Evolutionary conservation across 2,329 filamentous ascomycete species (phyloP), one percentile per base, ranked within the genome.

Genomic region (Xylaria sp.): DNA sequence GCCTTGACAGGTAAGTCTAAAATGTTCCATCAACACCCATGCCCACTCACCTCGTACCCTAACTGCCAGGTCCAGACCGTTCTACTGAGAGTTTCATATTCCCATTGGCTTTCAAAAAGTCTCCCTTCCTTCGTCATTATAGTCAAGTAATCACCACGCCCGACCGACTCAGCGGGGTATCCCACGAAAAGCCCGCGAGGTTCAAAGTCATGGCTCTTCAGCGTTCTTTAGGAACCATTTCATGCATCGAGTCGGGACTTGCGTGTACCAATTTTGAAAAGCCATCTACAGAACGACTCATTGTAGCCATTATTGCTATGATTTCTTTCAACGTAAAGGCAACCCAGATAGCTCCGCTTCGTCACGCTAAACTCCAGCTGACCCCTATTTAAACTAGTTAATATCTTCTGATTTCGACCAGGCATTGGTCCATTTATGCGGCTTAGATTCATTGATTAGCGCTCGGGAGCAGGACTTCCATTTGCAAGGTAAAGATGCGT

Each of bases 321-420:
- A 61, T 61, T 54, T 61, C 33, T 61, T 61, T 61, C 47, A 61
- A 61, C 36, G 58, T 61, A 54, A 44, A 47, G 33, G 58, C 39
- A n/a, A 53, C 45, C 22, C 4, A n/a, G 17, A 49, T 22, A 39
- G 22, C 17, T 53, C 47, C 13, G 25, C 49, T 27, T 33, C 44
- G 25, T 31, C 54, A 44, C 54, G 33, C 31, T n/a, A 44, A 36
- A 44, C 31, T 27, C 20, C 22, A 47, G 47, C 49, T 51, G 33
- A 49, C 51, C 49, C n/a, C 20, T 36, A 39, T 15, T 49, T 42
- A 11, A 53, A n/a, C 22, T 42, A 63, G 60, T 56, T 63, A 42
- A 63, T 63, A 56, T 63, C 51, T 33, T 63, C 51, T 50, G 60
- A 63, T 50, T 31, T 56, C 4, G 60, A 56, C 50, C 60, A 63